Percentiles rank a stretch among this genome's conserved stretches.
These are phyloP conservation scores for Besnoitia besnoiti DNA, from an alignment of 169 alveolate genomes.

Conservation along the genomic window DNA sequence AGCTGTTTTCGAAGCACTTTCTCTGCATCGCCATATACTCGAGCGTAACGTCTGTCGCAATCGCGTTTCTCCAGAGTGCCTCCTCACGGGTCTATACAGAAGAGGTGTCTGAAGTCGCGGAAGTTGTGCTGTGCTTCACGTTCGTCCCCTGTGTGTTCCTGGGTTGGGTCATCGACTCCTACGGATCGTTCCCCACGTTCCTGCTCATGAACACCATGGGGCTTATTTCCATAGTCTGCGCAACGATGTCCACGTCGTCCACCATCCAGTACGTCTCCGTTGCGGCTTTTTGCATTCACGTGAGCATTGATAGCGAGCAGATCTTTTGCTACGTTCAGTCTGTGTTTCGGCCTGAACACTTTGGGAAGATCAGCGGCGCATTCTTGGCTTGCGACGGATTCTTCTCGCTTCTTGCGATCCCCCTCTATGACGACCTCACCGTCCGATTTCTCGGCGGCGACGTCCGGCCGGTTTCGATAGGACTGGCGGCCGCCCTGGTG, in stretches of 20 bases:
- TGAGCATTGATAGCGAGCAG: slow-evolving; percentile 44
- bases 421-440: slow-evolving; percentile 55
- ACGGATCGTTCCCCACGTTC: slow-evolving; percentile 41
- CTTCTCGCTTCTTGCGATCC: slow-evolving; percentile 42
- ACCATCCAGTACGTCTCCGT: background rate
- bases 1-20: background rate
- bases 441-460: slow-evolving; percentile 41
- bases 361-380: slow-evolving; percentile 53
- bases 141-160: slow-evolving; percentile 52
- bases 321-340: slow-evolving; percentile 51
- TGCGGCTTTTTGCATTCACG: slow-evolving; percentile 37
- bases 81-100: slow-evolving; percentile 9
- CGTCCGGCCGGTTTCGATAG: background rate
- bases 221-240: slow-evolving; percentile 34
- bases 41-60: background rate
- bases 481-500: background rate
- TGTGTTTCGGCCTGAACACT: slow-evolving; percentile 29
- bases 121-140: background rate
- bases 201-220: slow-evolving; percentile 51
- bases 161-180: slow-evolving; percentile 43
- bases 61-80: slow-evolving; percentile 42
- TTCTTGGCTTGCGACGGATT: slow-evolving; percentile 46
- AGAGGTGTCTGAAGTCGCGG: background rate
- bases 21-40: slow-evolving; percentile 25
- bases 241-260: background rate